Conservation (phyloP, 2,329 filamentous ascomycete genomes). For the Aplosporella prunicola region DNA sequence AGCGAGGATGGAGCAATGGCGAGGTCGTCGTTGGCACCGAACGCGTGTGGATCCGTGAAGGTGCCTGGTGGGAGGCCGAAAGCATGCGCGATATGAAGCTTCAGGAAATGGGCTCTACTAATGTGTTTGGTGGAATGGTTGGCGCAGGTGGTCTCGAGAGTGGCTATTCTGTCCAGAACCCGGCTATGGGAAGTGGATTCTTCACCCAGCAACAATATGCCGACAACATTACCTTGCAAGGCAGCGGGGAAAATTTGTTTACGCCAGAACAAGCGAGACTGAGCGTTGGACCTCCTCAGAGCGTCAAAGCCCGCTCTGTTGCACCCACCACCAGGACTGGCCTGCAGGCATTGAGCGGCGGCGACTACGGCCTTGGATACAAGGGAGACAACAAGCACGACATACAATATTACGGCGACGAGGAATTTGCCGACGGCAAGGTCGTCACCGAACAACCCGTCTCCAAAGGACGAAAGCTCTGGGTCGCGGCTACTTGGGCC, state of each 20-base stretch:
- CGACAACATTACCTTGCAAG: slow-evolving; percentile 52
- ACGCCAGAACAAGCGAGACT: slow-evolving; percentile 37
- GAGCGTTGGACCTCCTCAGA: slow-evolving; percentile 37
- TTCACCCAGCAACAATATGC: slow-evolving; percentile 49
- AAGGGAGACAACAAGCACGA: slow-evolving; percentile 63
- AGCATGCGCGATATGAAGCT: slow-evolving; percentile 87
- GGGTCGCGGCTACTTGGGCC: slow-evolving; percentile 76
- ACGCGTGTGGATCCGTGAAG: slow-evolving; percentile 90
- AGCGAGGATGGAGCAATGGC: slow-evolving; percentile 96
- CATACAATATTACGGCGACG: slow-evolving; percentile 59
- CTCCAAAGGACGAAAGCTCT: slow-evolving; percentile 56
- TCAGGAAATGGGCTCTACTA: slow-evolving; percentile 37
- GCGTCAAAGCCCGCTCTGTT: slow-evolving; percentile 32
- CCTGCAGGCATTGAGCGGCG: slow-evolving; percentile 39
- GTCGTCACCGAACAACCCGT: slow-evolving; percentile 62
- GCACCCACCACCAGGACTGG: slow-evolving; percentile 56
- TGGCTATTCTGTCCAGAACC: slow-evolving; percentile 57
- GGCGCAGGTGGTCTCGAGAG: slow-evolving; percentile 56
- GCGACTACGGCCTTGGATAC: slow-evolving; percentile 79
- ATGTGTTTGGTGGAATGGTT: slow-evolving; percentile 43
- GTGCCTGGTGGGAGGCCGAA: slow-evolving; percentile 96
- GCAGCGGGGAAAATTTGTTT: slow-evolving; percentile 64
- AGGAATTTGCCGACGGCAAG: slow-evolving; percentile 68
- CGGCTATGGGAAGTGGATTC: slow-evolving; percentile 51
- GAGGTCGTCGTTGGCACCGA: slow-evolving; percentile 87